phyloP scores from a whole-genome alignment of 2,329 filamentous ascomycete species.

The Teratosphaeriaceae sp. region DNA sequence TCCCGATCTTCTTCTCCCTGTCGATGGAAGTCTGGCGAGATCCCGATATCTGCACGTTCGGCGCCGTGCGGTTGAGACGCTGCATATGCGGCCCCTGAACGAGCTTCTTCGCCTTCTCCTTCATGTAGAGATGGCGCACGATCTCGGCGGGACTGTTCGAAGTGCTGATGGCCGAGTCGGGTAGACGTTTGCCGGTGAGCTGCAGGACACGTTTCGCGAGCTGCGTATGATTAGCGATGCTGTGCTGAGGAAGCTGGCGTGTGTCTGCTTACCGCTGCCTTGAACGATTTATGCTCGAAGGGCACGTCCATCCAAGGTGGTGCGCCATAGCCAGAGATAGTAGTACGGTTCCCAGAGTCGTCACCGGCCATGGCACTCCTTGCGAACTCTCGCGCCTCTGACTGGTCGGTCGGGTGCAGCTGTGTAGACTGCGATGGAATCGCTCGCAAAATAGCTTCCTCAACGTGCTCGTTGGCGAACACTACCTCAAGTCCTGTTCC shows the following conservation, averaged over 20 bases:
- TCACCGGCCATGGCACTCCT: too few relatives aligned
- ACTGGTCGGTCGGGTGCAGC: too few relatives aligned
- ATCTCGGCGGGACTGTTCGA: slow-evolving; percentile 32
- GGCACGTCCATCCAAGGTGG: slow-evolving; percentile 50
- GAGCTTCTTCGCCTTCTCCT: slow-evolving; percentile 49
- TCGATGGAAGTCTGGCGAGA: slow-evolving; percentile 64
- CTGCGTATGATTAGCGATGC: slow-evolving; percentile 41
- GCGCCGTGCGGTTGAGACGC: slow-evolving; percentile 45
- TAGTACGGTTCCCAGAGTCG: too few relatives aligned
- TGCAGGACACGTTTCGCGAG: slow-evolving; percentile 74
- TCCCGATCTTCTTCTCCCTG: slow-evolving; percentile 63
- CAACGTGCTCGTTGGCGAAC: too few relatives aligned
- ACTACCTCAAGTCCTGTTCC: too few relatives aligned
- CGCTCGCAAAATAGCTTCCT: too few relatives aligned
- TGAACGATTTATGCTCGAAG: slow-evolving; percentile 53
- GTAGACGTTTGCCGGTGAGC: slow-evolving; percentile 68
- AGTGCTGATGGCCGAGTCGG: slow-evolving; percentile 58
- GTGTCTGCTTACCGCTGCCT: slow-evolving; percentile 68
- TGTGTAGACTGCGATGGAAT: too few relatives aligned
- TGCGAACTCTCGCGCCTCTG: too few relatives aligned
- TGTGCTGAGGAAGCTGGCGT: too few relatives aligned
- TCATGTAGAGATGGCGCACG: slow-evolving; percentile 29
- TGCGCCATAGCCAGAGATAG: too few relatives aligned
- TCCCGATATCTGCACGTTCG: slow-evolving; percentile 64
- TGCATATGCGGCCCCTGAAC: slow-evolving; percentile 49